Percentiles rank a stretch among this genome's conserved stretches.
phyloP scores from a whole-genome alignment of 108 stramenopile species.

The Discostella stelligeroides region DNA sequence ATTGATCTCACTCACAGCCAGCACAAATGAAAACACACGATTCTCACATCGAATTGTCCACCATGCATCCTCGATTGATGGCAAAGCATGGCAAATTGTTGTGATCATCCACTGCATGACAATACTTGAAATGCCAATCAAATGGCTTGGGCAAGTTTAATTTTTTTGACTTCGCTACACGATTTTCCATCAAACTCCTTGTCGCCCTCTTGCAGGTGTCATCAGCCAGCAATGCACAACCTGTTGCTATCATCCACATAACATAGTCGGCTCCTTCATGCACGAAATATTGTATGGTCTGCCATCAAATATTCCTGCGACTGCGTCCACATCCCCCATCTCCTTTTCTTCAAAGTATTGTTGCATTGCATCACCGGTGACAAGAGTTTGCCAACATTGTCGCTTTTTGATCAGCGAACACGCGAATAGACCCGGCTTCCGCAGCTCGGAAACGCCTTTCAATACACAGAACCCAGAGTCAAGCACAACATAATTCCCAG shows the following conservation, averaged over 20 bases:
- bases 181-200: too few relatives aligned
- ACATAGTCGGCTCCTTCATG: constrained; percentile 47
- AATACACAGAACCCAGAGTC: constrained; percentile 12
- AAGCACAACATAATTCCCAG: neutral
- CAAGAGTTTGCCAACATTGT: neutral
- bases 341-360: neutral
- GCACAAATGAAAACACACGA: constrained; percentile 23
- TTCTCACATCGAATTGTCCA: constrained; percentile 22
- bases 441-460: neutral
- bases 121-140: too few relatives aligned
- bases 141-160: too few relatives aligned
- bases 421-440: neutral
- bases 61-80: constrained; percentile 30
- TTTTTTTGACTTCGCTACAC: too few relatives aligned
- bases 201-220: neutral
- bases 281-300: constrained; percentile 6
- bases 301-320: constrained; percentile 11
- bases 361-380: constrained; percentile 9
- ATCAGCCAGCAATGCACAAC: constrained; percentile 2
- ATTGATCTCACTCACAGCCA: constrained; percentile 37
- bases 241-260: constrained; percentile 34
- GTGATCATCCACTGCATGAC: too few relatives aligned
- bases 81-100: too few relatives aligned
- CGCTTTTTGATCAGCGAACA: constrained; percentile 10
- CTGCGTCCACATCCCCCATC: neutral